Base-by-base conservation (phyloP, 305 asterid genomes). In the Rubia tinctorum region DNA sequence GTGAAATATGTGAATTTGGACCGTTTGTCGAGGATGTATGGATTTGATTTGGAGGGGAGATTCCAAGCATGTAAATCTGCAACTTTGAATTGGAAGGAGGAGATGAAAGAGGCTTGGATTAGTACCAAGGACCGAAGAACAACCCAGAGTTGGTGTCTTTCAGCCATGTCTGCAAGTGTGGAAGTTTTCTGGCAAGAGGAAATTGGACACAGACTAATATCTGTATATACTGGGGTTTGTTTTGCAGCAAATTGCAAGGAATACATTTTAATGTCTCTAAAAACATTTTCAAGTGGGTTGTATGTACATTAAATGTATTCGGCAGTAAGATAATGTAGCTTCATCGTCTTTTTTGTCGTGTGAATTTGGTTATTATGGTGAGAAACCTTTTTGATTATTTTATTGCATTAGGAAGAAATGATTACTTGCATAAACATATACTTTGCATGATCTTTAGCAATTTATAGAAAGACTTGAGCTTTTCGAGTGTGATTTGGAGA, bases 401-500 rank as follows among this genome's bases (percentile, higher is more conserved):
- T 34, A 14, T 66, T 83, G 66, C 45, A 71, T 63, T 70, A 59
- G 71, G 60, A 67, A 23, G 69, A 72, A 66, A 73, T 69, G 67
- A 64, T 80, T 73, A 51, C 77, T 62, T 76, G 74, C 68, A 83
- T 74, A 77, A 74, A 86, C 85, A 83, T 86, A 85, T 84, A 82
- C 80, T 82, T 76, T 84, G 37, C 84, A 80, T 88, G 91, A 88
- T 83, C 84, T 91, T 87, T 91, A 93, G 97, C 91, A 97, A 93
- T 97, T 96, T 83, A 89, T 83, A 86, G 98, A 93, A 84, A 91
- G 87, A 90, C 90, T 91, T 83, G 95, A 91, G 82, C 88, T 91
- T 71, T 96, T 91, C 82, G 97, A 90, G 80, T 93, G 96, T 78
- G 98, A 93, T 80, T 81, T 89, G 84, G 97, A 90, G 91, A 83